These are phyloP conservation scores for Phytophthora parvispora DNA, from an alignment of 352 stramenopile species.

Conservation along the genomic window DNA sequence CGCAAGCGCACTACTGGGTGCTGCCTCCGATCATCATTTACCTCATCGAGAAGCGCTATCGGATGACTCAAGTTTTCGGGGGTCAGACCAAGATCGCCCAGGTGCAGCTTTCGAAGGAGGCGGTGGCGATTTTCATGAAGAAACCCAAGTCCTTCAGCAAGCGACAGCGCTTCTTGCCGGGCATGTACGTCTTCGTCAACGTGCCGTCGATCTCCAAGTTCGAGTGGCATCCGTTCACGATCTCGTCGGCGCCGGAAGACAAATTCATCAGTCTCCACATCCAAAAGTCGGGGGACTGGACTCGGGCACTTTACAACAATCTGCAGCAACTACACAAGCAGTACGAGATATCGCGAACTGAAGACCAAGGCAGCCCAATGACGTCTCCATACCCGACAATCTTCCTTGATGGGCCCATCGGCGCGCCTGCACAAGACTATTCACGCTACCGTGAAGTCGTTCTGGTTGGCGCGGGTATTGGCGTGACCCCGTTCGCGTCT, in stretches of 20 bases:
- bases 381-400: slow-evolving; percentile 56
- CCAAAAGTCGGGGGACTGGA: slow-evolving; percentile 78
- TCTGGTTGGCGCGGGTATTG: slow-evolving; percentile 76
- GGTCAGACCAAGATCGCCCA: slow-evolving; percentile 58
- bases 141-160: slow-evolving; percentile 66
- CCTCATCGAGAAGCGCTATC: slow-evolving; percentile 70
- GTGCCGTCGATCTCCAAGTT: slow-evolving; percentile 78
- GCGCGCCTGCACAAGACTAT: slow-evolving; percentile 74
- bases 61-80: slow-evolving; percentile 61
- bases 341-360: slow-evolving; percentile 29
- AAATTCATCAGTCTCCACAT: slow-evolving; percentile 77
- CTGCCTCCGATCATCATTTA: slow-evolving; percentile 69
- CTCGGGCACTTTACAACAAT: slow-evolving; percentile 56
- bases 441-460: slow-evolving; percentile 67
- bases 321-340: slow-evolving; percentile 49
- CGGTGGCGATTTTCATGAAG: slow-evolving; percentile 73
- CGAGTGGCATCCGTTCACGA: slow-evolving; percentile 93
- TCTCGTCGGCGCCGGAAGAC: slow-evolving; percentile 87
- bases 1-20: slow-evolving; percentile 67
- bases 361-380: slow-evolving; percentile 33
- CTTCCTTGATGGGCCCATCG: slow-evolving; percentile 69
- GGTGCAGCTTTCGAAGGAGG: slow-evolving; percentile 62
- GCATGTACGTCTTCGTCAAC: slow-evolving; percentile 91
- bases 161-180: slow-evolving; percentile 58
- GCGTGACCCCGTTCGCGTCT: slow-evolving; percentile 78